Conservation (phyloP, 257 asterid genomes). For the Solanum neorickii region DNA sequence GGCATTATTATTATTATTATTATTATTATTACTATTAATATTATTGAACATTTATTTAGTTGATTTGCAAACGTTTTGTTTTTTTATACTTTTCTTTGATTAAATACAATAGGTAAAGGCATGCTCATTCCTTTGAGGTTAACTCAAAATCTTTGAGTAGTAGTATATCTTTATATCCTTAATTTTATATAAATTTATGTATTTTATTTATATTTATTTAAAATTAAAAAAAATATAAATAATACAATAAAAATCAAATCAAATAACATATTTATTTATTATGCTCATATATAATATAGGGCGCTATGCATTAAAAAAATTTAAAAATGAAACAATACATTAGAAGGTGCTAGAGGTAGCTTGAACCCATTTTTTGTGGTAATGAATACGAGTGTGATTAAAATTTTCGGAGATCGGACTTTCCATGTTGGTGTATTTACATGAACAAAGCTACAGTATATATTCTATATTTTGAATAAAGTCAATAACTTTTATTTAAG, state of each 20-base stretch:
- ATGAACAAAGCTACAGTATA: background rate
- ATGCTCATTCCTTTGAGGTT: background rate
- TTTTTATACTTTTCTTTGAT: background rate
- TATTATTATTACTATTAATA: no score
- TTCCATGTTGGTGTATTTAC: background rate
- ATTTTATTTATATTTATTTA: fast-evolving
- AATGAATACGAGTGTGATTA: background rate
- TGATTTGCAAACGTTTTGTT: background rate
- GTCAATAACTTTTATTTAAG: background rate
- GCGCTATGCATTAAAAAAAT: background rate
- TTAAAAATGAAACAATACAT: background rate
- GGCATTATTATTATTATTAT: background rate
- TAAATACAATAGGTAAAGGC: background rate
- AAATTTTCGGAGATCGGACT: background rate
- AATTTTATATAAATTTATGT: no score
- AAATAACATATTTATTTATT: no score
- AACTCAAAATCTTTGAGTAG: no score
- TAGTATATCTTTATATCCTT: background rate
- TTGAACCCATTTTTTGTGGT: background rate
- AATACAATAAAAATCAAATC: no score
- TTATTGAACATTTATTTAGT: background rate
- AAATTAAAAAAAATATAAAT: no score
- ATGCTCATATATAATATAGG: background rate
- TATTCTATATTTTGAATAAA: background rate
- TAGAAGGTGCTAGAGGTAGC: background rate